Percentiles rank a stretch among this genome's conserved stretches.
phyloP scores from a whole-genome alignment of 1,284 basidiomycete genomes.

The Neotropicomus parvogracilis region DNA sequence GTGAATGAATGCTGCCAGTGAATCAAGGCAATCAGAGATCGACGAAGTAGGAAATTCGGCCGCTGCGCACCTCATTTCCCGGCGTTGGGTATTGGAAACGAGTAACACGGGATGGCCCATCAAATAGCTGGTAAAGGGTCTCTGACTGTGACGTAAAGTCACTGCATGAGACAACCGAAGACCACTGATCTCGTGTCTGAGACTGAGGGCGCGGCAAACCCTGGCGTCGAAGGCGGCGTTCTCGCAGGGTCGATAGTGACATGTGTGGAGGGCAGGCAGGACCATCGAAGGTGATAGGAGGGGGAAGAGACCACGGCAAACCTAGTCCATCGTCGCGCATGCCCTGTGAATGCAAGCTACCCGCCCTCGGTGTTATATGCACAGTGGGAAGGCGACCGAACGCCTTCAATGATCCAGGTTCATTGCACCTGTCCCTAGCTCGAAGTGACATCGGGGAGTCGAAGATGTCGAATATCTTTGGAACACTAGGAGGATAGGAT shows the following conservation, averaged over 20 bases:
- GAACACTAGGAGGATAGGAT: slow-evolving; percentile 4
- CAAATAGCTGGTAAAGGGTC: slow-evolving; percentile 37
- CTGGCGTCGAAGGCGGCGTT: slow-evolving; percentile 17
- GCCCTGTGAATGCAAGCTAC: background rate
- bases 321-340: slow-evolving; percentile 6
- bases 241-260: slow-evolving; percentile 19
- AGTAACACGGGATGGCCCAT: slow-evolving; percentile 40
- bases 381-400: background rate
- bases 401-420: background rate
- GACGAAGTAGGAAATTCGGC: background rate
- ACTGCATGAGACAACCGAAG: slow-evolving; percentile 13
- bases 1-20: slow-evolving; percentile 8
- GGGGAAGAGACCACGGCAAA: slow-evolving; percentile 35
- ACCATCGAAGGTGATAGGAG: slow-evolving; percentile 44
- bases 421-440: slow-evolving; percentile 17
- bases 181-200: background rate
- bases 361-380: background rate
- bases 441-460: slow-evolving; percentile 38
- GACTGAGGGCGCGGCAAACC: background rate
- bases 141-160: slow-evolving; percentile 15
- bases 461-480: slow-evolving; percentile 40
- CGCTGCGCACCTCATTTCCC: slow-evolving; percentile 17
- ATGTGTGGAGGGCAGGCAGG: slow-evolving; percentile 40
- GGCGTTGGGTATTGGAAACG: slow-evolving; percentile 18
- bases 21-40: background rate